These are phyloP conservation scores for Pseudogymnoascus sp. DNA, from an alignment of 2,329 filamentous ascomycete genomes.

Conservation along the genomic window DNA sequence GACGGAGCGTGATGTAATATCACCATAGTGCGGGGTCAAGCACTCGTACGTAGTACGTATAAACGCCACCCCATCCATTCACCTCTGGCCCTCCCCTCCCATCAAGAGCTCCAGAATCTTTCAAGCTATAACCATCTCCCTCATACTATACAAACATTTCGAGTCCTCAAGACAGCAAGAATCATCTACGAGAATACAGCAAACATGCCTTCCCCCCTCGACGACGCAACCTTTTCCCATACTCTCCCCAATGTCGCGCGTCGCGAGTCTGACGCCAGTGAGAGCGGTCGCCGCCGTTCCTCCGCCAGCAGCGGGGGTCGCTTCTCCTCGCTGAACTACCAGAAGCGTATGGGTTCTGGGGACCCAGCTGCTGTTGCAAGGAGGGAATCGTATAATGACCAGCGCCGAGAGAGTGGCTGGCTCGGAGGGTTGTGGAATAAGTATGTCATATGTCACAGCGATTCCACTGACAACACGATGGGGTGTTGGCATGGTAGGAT, in stretches of 20 bases:
- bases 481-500: neutral
- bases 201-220: slow-evolving; percentile 4
- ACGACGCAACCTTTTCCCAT: neutral
- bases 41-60: slow-evolving; percentile 3
- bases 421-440: slow-evolving; percentile 34
- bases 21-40: slow-evolving; percentile 1
- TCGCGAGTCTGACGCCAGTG: neutral
- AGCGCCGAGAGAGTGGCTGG: slow-evolving; percentile 2
- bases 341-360: neutral
- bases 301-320: neutral
- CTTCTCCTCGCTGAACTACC: neutral
- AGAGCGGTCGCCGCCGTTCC: neutral
- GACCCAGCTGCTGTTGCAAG: neutral
- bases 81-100: neutral
- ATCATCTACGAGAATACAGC: neutral
- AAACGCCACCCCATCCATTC: neutral
- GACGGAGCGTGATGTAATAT: slow-evolving; percentile 2
- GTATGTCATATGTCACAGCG: slow-evolving; percentile 20
- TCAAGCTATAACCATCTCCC: neutral
- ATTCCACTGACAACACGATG: neutral
- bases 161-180: neutral
- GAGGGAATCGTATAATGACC: slow-evolving; percentile 8
- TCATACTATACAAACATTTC: neutral
- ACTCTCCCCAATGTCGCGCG: neutral
- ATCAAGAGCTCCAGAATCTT: neutral